A percentile compares a stretch with the other conserved stretches of the same genome.
phyloP scores from a whole-genome alignment of 2,329 filamentous ascomycete genomes.

The Zymoseptoria crescenta region DNA sequence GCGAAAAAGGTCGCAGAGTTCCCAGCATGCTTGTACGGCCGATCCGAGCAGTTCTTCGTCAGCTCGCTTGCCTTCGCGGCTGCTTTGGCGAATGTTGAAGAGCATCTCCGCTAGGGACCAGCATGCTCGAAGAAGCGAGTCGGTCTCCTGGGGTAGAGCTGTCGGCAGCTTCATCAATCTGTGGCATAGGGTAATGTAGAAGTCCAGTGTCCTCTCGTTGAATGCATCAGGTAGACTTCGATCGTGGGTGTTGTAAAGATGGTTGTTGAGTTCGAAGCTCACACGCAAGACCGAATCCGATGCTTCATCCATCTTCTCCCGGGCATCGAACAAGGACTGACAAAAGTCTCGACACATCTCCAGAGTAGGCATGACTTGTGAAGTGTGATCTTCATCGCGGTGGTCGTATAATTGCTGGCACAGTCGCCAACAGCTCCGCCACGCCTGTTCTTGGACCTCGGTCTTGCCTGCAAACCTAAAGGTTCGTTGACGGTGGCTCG shows the following conservation, averaged over 20 bases:
- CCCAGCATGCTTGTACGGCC: conserved; percentile 89
- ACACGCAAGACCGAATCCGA: conserved; percentile 83
- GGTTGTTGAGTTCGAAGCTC: conserved; percentile 91
- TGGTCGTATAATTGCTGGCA: conserved; percentile 85
- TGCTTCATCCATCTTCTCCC: conserved; percentile 66
- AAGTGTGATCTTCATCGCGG: conserved; percentile 61
- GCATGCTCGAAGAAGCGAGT: conserved; percentile 74
- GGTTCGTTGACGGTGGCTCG: conserved; percentile 69
- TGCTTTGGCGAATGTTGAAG: conserved; percentile 79
- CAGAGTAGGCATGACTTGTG: conserved; percentile 64
- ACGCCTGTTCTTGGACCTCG: conserved; percentile 76
- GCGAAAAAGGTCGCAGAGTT: conserved; percentile 85
- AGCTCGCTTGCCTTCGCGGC: conserved; percentile 60
- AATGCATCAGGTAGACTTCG: conserved; percentile 77
- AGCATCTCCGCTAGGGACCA: conserved; percentile 91
- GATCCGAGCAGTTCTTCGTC: conserved; percentile 82
- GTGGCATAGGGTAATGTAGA: conserved; percentile 89
- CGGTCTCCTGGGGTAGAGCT: conserved; percentile 70
- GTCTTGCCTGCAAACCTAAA: conserved; percentile 68
- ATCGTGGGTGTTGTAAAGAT: conserved; percentile 88
- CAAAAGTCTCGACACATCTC: conserved; percentile 90
- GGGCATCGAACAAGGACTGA: conserved; percentile 80
- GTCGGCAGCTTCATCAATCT: conserved; percentile 91
- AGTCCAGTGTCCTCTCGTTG: conserved; percentile 81
- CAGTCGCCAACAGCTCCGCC: conserved; percentile 89